Conservation (phyloP, 1,139 yeast species). For the Hansenula lynferdii region DNA sequence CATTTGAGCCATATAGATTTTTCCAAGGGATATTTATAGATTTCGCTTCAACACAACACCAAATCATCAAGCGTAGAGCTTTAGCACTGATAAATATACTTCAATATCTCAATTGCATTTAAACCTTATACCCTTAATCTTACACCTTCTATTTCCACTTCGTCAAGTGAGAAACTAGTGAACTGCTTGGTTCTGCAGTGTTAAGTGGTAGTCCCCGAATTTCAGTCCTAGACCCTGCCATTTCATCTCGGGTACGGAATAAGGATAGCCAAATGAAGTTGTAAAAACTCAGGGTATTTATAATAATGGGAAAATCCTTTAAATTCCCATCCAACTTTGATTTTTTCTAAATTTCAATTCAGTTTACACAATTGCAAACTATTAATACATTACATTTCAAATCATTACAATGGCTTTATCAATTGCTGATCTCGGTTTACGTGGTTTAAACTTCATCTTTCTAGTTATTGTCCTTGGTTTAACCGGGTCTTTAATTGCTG, state of each 20-base stretch:
- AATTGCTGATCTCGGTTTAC: constrained; percentile 69
- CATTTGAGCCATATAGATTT: background rate
- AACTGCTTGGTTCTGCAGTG: background rate
- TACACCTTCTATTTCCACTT: no score
- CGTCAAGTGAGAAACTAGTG: background rate
- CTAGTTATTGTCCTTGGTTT: constrained; percentile 78
- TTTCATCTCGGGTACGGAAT: background rate
- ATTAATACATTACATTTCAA: background rate
- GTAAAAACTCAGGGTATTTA: constrained; percentile 1
- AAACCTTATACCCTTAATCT: no score
- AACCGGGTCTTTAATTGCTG: constrained; percentile 78
- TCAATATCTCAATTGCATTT: no score
- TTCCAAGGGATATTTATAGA: no score
- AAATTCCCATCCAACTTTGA: background rate
- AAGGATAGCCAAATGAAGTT: background rate
- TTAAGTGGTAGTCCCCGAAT: background rate
- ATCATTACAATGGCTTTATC: constrained; percentile 1
- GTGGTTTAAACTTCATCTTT: constrained; percentile 69
- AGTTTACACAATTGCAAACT: no score
- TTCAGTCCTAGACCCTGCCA: background rate
- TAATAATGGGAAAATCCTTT: background rate
- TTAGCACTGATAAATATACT: no score
- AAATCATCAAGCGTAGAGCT: no score
- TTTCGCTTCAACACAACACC: no score
- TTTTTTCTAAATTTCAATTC: no score